Percentiles rank a stretch among this genome's conserved stretches.
These are phyloP conservation scores for Daldinia vernicosa DNA, from an alignment of 495 filamentous ascomycete species.

Conservation along the genomic window DNA sequence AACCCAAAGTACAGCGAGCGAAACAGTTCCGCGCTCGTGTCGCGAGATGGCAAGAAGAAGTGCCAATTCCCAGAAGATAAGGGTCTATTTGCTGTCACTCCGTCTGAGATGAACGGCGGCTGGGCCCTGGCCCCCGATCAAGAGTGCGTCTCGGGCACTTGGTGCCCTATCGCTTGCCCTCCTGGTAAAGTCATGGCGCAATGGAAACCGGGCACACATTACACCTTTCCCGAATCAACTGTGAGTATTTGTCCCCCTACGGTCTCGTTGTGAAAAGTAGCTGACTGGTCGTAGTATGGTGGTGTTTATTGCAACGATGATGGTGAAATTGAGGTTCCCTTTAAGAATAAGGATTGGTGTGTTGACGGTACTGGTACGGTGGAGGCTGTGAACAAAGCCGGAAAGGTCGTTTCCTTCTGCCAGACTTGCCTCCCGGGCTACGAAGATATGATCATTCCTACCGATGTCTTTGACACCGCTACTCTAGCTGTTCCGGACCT, in stretches of 20 bases:
- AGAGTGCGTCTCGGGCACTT: constrained; percentile 71
- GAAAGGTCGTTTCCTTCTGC: constrained; percentile 73
- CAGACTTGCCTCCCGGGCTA: constrained; percentile 88
- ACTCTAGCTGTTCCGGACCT: constrained; percentile 76
- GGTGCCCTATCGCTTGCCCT: constrained; percentile 82
- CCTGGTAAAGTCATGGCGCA: constrained; percentile 80
- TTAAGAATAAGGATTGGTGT: constrained; percentile 74
- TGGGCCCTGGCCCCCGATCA: constrained; percentile 87
- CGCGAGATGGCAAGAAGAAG: constrained; percentile 53
- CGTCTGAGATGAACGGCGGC: constrained; percentile 71
- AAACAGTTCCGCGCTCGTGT: constrained; percentile 38
- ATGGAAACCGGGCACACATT: constrained; percentile 76
- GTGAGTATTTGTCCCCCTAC: constrained; percentile 56
- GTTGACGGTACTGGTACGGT: constrained; percentile 74
- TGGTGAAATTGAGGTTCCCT: constrained; percentile 76
- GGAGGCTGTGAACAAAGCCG: constrained; percentile 68
- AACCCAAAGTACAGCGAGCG: constrained; percentile 39
- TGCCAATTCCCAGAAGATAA: constrained; percentile 75
- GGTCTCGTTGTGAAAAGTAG: not conserved
- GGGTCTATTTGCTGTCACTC: constrained; percentile 74
- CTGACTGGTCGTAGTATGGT: constrained; percentile 67
- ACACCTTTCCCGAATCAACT: constrained; percentile 76
- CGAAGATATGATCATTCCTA: constrained; percentile 88
- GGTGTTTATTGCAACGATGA: constrained; percentile 77
- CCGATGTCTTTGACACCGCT: constrained; percentile 62